phyloP scores from a whole-genome alignment of 106 monocot species.

The Alisma plantagoaquatica region DNA sequence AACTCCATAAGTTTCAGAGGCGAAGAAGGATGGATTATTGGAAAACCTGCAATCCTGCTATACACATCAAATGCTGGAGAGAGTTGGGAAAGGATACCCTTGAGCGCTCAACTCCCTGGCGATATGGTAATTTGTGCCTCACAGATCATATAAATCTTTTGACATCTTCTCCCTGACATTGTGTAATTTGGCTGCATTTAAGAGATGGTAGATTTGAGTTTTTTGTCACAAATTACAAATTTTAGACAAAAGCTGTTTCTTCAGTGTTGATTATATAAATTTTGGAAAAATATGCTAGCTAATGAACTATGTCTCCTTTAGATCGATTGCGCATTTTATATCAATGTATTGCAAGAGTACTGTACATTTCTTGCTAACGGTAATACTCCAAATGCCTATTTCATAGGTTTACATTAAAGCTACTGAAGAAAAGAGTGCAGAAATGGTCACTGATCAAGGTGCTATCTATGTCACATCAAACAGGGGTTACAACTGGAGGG shows the following conservation, averaged over 20 bases:
- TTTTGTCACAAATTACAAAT: background rate
- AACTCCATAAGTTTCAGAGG: conserved; percentile 91
- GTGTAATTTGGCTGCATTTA: background rate
- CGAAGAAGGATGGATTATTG: conserved; percentile 96
- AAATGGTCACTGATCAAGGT: conserved; percentile 97
- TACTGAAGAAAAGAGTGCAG: conserved; percentile 84
- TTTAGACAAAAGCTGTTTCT: background rate
- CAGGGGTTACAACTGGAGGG: conserved; percentile 95
- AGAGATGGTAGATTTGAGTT: background rate
- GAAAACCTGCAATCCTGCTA: conserved; percentile 90
- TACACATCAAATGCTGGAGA: conserved; percentile 87
- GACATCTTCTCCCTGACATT: background rate
- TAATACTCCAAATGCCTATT: background rate
- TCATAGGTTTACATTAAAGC: conserved; percentile 87
- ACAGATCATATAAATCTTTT: background rate
- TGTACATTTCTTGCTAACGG: background rate
- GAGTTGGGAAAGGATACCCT: conserved; percentile 89
- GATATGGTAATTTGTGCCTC: conserved; percentile 46
- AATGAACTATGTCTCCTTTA: too few relatives aligned
- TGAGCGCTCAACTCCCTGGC: conserved; percentile 90
- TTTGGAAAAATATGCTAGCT: background rate
- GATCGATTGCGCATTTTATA: too few relatives aligned
- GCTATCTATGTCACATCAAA: conserved; percentile 96
- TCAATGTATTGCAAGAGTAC: background rate
- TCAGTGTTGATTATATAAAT: background rate